phyloP scores from a whole-genome alignment of 2,329 filamentous ascomycete genomes.

The Penicillium glabrum region DNA sequence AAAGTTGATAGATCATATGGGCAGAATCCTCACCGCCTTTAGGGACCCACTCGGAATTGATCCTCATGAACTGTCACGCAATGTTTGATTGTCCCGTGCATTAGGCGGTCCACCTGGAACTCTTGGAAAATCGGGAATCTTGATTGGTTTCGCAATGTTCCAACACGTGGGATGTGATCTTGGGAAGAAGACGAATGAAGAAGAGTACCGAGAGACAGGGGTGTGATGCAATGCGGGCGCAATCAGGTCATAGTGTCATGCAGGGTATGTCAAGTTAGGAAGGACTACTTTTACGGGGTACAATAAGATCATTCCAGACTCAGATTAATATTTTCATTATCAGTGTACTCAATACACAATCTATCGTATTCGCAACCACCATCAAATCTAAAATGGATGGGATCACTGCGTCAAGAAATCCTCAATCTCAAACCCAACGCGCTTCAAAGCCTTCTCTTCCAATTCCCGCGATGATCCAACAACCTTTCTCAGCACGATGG shows the following conservation, averaged over 20 bases:
- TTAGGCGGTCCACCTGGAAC: too few species aligned
- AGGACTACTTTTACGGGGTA: neutral
- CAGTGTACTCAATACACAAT: neutral
- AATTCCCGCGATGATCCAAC: constrained; percentile 41
- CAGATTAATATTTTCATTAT: neutral
- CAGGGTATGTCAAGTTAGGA: neutral
- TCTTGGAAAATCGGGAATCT: too few species aligned
- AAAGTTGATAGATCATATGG: neutral
- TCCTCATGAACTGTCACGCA: neutral
- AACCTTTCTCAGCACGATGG: constrained; percentile 54
- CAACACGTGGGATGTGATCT: too few species aligned
- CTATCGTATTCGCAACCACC: neutral
- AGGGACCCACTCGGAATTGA: neutral
- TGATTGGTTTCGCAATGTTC: too few species aligned
- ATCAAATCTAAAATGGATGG: neutral
- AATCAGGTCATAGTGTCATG: neutral
- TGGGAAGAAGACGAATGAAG: too few species aligned
- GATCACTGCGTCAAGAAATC: constrained; percentile 58
- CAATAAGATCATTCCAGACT: neutral
- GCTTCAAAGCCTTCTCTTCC: constrained; percentile 68
- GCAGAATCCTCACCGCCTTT: constrained; percentile 8
- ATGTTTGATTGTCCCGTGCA: too few species aligned
- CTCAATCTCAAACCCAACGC: constrained; percentile 82
- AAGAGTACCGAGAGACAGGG: too few species aligned
- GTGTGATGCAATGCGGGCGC: neutral